phyloP scores from a whole-genome alignment of 495 filamentous ascomycete genomes.

The Achaetomiella virescens region DNA sequence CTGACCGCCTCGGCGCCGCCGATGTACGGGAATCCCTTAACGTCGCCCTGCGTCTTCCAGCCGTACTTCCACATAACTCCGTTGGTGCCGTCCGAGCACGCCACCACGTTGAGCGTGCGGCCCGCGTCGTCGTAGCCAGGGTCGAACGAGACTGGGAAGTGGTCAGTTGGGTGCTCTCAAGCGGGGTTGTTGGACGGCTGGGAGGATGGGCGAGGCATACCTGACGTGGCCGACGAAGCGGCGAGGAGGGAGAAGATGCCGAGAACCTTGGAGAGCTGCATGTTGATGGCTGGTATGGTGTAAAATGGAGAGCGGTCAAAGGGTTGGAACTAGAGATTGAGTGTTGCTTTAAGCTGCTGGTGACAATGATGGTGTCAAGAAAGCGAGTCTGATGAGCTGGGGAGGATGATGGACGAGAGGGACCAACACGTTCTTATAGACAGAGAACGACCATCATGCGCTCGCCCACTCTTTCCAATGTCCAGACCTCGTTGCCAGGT shows the following conservation, averaged over 20 bases:
- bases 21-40: constrained; percentile 54
- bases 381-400: background rate
- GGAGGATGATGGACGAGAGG: background rate
- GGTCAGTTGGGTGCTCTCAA: constrained; percentile 10
- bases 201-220: constrained; percentile 14
- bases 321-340: background rate
- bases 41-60: constrained; percentile 38
- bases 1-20: constrained; percentile 55
- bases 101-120: constrained; percentile 40
- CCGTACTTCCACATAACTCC: constrained; percentile 51
- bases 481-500: background rate
- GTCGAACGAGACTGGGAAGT: constrained; percentile 47
- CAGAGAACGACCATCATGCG: background rate
- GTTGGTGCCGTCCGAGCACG: constrained; percentile 55
- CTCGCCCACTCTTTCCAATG: background rate
- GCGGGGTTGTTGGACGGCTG: too few species aligned
- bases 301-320: background rate
- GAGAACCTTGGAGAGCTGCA: constrained; percentile 46
- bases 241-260: constrained; percentile 32
- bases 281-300: constrained; percentile 29
- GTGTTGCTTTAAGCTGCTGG: background rate
- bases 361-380: constrained; percentile 1
- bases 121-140: constrained; percentile 48
- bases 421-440: background rate
- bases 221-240: constrained; percentile 31